Evolutionary conservation across 2,329 filamentous ascomycete genomes (phyloP).

Genomic region (Xylaria sp.): DNA sequence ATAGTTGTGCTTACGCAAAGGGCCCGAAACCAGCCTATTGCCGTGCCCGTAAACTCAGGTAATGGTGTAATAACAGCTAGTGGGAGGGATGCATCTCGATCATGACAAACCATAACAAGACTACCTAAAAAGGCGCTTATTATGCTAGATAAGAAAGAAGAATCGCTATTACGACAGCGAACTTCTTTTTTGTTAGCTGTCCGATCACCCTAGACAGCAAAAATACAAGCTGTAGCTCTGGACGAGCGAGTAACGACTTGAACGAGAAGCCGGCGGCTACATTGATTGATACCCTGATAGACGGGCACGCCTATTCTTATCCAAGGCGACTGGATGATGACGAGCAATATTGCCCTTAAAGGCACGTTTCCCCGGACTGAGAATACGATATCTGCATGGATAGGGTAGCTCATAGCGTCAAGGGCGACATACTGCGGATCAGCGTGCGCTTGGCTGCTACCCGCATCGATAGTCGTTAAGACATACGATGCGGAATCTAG

Average conservation of each 20-base stretch:
- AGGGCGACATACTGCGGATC: neutral
- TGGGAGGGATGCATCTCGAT: slow-evolving; percentile 45
- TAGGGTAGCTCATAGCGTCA: neutral
- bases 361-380: neutral
- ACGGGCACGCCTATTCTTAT: slow-evolving; percentile 36
- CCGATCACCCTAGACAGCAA: neutral
- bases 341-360: slow-evolving; percentile 14
- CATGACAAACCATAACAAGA: slow-evolving; percentile 12
- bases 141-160: neutral
- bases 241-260: slow-evolving; percentile 22
- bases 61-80: slow-evolving; percentile 51
- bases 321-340: slow-evolving; percentile 9
- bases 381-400: slow-evolving; percentile 15
- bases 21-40: slow-evolving; percentile 56
- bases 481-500: slow-evolving; percentile 9
- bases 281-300: slow-evolving; percentile 46
- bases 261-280: slow-evolving; percentile 22
- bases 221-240: slow-evolving; percentile 1
- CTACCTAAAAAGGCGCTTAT: neutral
- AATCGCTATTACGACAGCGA: neutral
- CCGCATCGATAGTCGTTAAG: slow-evolving; percentile 9
- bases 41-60: slow-evolving; percentile 42
- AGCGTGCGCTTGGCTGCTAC: neutral
- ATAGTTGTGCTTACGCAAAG: slow-evolving; percentile 65
- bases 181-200: neutral